Evolutionary conservation across 2,329 filamentous ascomycete species (phyloP), one percentile per base, ranked within the genome.

Genomic region (Pseudopyricularia cyperi): DNA sequence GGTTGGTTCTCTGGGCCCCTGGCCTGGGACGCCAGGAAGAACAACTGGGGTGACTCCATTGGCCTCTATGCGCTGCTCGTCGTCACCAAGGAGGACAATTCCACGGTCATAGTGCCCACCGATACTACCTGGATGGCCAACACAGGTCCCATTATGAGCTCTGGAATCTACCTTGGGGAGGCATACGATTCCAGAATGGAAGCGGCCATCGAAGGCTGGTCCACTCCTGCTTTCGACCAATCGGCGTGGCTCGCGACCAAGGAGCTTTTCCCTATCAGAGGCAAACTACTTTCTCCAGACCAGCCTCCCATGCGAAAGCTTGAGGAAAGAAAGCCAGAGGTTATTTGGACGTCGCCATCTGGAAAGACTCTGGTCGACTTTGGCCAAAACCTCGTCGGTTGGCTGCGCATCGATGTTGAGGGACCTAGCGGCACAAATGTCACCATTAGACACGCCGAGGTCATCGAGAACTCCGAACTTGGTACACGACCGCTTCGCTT

Each of bases 361-460:
- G 72, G 73, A 4, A 75, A 75, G 56, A 71, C 64, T 0, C 62
- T 79, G 1, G 54, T 80, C 5, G 76, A 81, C 55, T 80, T 80
- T 59, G 76, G 76, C 2, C 76, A 81, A 57, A 80, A 81, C 56
- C 62, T 80, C 0, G 76, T 79, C 1, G 78, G 77, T 1, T 68
- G 68, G 56, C 52, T 79, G 1, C 62, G 63, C 0, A 56, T 79
- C 11, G 65, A 57, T 1, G 58, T 51, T 4, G n/a, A 33, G 2
- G 65, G 49, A 70, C 67, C 3, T 57, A 71, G 32, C 24, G 57
- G 7, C 53, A 65, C 44, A 52, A 70, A 15, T 70, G 71, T 56
- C 54, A 64, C 34, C 60, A 63, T 82, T 14, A 61, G 60, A 0
- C 77, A 81, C 57, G 72, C 76, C 1, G 78, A 82, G 59, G 76